Evolutionary conservation across 2,329 filamentous ascomycete genomes (phyloP).

Genomic region (Epichloe brachyelytri): DNA sequence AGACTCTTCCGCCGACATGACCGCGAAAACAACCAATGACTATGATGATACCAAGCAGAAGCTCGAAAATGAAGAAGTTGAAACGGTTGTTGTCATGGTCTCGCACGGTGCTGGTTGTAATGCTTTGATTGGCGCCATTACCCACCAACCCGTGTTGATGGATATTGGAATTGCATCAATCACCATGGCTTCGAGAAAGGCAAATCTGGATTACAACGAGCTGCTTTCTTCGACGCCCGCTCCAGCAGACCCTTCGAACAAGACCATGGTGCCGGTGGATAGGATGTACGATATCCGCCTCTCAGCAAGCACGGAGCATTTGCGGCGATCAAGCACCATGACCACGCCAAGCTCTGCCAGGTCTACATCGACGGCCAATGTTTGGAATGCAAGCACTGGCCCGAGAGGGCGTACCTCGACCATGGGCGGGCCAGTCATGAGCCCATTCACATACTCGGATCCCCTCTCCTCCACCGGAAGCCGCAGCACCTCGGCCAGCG

Average conservation of each 20-base stretch:
- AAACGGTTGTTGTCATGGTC: conserved; percentile 74
- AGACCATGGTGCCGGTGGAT: conserved; percentile 32
- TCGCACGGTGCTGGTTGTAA: conserved; percentile 96
- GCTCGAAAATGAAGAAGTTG: conserved; percentile 47
- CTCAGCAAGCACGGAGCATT: conserved; percentile 62
- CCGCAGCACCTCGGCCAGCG: conserved; percentile 33
- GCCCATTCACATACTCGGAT: conserved; percentile 27
- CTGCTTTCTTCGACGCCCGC: conserved; percentile 17
- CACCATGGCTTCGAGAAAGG: conserved; percentile 67
- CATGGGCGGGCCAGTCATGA: conserved; percentile 16
- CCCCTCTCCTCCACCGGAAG: conserved; percentile 27
- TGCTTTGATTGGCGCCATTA: conserved; percentile 82
- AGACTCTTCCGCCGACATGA: conserved; percentile 37
- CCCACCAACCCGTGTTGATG: conserved; percentile 79
- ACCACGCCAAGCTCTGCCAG: conserved; percentile 22
- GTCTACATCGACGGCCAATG: conserved; percentile 20
- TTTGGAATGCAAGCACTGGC: conserved; percentile 14
- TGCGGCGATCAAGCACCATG: conserved; percentile 30
- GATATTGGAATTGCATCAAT: conserved; percentile 85
- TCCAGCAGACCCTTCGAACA: conserved; percentile 10
- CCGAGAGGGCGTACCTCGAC: conserved; percentile 24
- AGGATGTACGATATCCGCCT: conserved; percentile 62
- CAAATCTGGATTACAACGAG: conserved; percentile 25
- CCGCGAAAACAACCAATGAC: conserved; percentile 26
- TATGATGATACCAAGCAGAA: conserved; percentile 15